Evolutionary conservation across 345 rosid species (phyloP), one percentile per base, ranked within the genome.

Genomic region (Bruguiera parviflora): DNA sequence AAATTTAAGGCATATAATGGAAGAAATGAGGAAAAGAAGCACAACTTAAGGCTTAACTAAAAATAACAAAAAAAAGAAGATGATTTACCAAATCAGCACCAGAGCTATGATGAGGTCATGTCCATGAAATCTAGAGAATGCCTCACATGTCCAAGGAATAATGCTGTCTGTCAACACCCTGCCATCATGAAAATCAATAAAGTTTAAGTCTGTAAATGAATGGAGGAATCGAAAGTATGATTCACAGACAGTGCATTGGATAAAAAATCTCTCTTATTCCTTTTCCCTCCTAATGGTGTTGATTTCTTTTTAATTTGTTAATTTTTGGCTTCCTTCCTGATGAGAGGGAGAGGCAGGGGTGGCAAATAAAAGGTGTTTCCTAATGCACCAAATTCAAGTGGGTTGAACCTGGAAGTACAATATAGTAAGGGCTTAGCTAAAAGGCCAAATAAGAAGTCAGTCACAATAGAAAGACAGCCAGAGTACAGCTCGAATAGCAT

Each of bases 81-180:
- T 13, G 31, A 39, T 19, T 60, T 87, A 91, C 99, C 99, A 90
- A 63, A 74, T 75, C 71, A 92, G 85, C 15, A 87, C 62, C 1
- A 96, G 94, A 37, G 84, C 72, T 81, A 66, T 81, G 72, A 89
- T 85, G 75, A 96, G 88, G 74, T 83, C 84, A 39, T 59, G 81
- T 29, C 94, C 96, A 35, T 96, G 95, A 76, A 90, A 75, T 77
- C 82, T 84, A 27, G 99, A 84, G 83, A 96, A 96, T 53, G 94
- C 90, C 76, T 96, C 98, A 49, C 97, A 92, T 31, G 98, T 96
- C 99, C 99, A 96, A 18, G 98, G 86, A 72, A 92, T 90, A 75
- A 89, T 98, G 57, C 97, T 96, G 71, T 92, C 99, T 63, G 98
- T 98, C 77, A 92, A 79, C 64, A 96, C 92, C 64, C 99, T 96